Base-by-base conservation (phyloP, 352 stramenopile genomes). In the Pythium utonaiense region DNA sequence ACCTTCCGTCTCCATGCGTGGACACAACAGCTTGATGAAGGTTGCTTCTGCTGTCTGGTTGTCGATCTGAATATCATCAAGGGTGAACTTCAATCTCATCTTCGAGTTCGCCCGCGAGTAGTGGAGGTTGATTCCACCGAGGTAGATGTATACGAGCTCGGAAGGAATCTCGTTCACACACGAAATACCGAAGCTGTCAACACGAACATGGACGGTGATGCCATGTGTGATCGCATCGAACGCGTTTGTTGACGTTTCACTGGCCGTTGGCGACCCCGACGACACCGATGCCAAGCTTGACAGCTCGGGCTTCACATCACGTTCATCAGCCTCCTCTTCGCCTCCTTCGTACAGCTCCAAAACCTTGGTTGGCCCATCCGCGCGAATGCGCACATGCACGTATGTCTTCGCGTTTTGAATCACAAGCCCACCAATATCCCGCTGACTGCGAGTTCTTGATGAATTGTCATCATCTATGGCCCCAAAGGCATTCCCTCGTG, bases 341-440 rank as follows among this genome's bases (percentile, higher is more conserved):
- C 84, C 84, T 49, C 85, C 88, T 80, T 97, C 87, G 57, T 85
- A 95, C 3, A 97, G 54, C 59, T 97, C 89, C n/a, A 97, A 66
- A 17, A 97, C 89, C 57, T 96, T 97, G 24, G 88, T 97, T 6
- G 88, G 84, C 1, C 89, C 89, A 67, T 97, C 89, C 27, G 89
- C 88, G 52, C 86, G 80, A 40, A 96, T 77, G 17, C 87, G 83
- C 61, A 95, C 77, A 40, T 91, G 75, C 10, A 96, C 83, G 47
- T 94, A 95, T 7, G 87, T 95, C 63, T 94, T 96, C 0, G 85
- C 84, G 28, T 86, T 80, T 60, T 91, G 81, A 34, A 89, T 70
- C 19, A 83, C 62, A 9, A 74, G 68, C 27, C 74, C 53, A 44
- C 71, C 51, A 30, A 80, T 62, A 21, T 75, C 70, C 38, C 78